Percentiles rank a stretch among this genome's conserved stretches.
Evolutionary conservation across 805 yeast genomes (phyloP).

Genomic region (Kodamaea neixiangensis): DNA sequence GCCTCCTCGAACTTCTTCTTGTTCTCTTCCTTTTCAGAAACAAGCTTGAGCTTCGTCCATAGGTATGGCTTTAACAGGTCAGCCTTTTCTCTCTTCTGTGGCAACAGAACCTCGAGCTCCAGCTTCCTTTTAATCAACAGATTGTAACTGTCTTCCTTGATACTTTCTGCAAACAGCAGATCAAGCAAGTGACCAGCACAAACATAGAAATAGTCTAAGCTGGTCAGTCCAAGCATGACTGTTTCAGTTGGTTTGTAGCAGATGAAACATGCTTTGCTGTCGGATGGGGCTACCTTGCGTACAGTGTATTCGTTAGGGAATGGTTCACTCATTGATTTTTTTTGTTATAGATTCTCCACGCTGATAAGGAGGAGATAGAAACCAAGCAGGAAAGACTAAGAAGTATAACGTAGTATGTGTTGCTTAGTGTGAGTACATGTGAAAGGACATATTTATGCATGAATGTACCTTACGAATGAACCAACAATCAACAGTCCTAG

Average conservation of each 20-base stretch:
- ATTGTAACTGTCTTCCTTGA: slow-evolving; percentile 37
- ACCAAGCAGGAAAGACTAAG: neutral
- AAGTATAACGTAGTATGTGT: neutral
- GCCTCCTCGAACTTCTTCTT: slow-evolving; percentile 25
- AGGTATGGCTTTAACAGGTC: slow-evolving; percentile 34
- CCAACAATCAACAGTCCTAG: no score
- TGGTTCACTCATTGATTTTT: slow-evolving; percentile 3
- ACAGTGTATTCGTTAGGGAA: slow-evolving; percentile 42
- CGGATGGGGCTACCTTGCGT: slow-evolving; percentile 43
- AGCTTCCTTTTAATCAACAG: slow-evolving; percentile 24
- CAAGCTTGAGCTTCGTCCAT: slow-evolving; percentile 30
- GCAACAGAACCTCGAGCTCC: slow-evolving; percentile 20
- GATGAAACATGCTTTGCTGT: slow-evolving; percentile 47
- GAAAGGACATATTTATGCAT: no score
- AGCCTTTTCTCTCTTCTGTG: slow-evolving; percentile 23
- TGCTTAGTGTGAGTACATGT: neutral
- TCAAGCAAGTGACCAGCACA: slow-evolving; percentile 52
- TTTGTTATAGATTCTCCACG: neutral
- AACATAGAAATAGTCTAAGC: slow-evolving; percentile 54
- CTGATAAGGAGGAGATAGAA: neutral
- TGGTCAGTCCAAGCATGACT: slow-evolving; percentile 48
- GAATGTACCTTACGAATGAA: no score
- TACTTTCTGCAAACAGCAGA: slow-evolving; percentile 44
- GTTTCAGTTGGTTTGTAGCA: slow-evolving; percentile 52
- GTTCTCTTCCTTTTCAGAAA: slow-evolving; percentile 18